Conservation (phyloP, 441 rosid species). For the Melastoma candidum region DNA sequence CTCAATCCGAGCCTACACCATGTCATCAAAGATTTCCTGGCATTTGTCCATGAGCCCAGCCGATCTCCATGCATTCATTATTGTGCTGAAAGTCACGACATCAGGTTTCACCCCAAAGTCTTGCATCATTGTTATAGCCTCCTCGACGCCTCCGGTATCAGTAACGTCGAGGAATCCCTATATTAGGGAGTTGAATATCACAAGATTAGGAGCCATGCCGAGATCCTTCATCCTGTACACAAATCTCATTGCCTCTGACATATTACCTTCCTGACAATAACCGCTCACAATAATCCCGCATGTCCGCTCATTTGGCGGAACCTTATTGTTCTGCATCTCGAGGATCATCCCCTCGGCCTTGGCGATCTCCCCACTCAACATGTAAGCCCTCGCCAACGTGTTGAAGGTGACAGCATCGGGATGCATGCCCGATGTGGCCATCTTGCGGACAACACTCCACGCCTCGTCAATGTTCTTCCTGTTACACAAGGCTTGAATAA, state of each 20-base stretch:
- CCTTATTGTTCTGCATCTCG: conserved; percentile 56
- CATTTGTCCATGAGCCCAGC: conserved; percentile 81
- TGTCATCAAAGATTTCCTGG: conserved; percentile 70
- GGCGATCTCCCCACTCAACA: conserved; percentile 41
- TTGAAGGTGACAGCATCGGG: conserved; percentile 85
- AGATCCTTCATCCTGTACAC: conserved; percentile 69
- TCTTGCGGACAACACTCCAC: conserved; percentile 58
- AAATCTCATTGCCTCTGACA: conserved; percentile 69
- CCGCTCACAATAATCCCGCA: conserved; percentile 74
- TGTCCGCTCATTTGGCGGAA: conserved; percentile 69
- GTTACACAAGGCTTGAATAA: conserved; percentile 78
- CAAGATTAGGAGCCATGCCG: conserved; percentile 83
- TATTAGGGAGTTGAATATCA: conserved; percentile 73
- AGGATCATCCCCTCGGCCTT: conserved; percentile 68
- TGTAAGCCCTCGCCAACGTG: conserved; percentile 70
- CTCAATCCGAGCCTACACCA: conserved; percentile 65
- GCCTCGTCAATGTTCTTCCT: conserved; percentile 56
- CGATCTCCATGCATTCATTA: conserved; percentile 95
- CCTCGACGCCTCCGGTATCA: conserved; percentile 66
- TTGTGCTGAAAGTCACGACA: conserved; percentile 83
- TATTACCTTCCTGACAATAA: conserved; percentile 76
- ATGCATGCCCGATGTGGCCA: conserved; percentile 53
- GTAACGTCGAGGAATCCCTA: conserved; percentile 65
- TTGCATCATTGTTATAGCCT: conserved; percentile 75
- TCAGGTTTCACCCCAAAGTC: conserved; percentile 77